Conservation (phyloP, 2,329 filamentous ascomycete species). For the Ophiostoma himal-ulmi region DNA sequence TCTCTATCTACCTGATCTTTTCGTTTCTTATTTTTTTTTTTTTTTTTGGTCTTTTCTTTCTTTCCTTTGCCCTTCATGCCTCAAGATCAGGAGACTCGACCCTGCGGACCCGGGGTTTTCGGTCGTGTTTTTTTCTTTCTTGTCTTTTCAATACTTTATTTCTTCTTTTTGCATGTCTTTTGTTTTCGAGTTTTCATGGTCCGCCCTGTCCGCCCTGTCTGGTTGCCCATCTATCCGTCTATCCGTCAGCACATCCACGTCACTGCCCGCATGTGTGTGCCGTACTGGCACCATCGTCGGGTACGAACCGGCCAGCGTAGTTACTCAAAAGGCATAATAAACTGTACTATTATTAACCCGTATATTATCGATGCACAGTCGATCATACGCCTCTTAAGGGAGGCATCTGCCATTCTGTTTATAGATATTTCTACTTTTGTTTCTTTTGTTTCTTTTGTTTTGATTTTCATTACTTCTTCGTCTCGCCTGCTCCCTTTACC, state of each 20-base stretch:
- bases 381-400: background rate
- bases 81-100: background rate
- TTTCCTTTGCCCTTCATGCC: background rate
- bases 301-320: background rate
- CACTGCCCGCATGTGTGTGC: background rate
- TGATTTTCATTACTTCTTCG: background rate
- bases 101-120: background rate
- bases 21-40: background rate
- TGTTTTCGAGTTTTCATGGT: background rate
- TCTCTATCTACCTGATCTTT: background rate
- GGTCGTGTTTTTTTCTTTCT: background rate
- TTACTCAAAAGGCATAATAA: no score
- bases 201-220: background rate
- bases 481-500: background rate
- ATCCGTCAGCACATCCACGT: background rate
- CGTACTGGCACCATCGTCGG: background rate
- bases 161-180: background rate
- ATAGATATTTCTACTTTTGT: background rate
- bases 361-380: background rate
- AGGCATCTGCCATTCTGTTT: background rate
- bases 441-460: background rate
- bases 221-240: background rate
- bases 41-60: background rate
- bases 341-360: background rate
- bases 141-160: background rate